Conservation (phyloP, 495 filamentous ascomycete species). For the Penicillium maclennaniae region DNA sequence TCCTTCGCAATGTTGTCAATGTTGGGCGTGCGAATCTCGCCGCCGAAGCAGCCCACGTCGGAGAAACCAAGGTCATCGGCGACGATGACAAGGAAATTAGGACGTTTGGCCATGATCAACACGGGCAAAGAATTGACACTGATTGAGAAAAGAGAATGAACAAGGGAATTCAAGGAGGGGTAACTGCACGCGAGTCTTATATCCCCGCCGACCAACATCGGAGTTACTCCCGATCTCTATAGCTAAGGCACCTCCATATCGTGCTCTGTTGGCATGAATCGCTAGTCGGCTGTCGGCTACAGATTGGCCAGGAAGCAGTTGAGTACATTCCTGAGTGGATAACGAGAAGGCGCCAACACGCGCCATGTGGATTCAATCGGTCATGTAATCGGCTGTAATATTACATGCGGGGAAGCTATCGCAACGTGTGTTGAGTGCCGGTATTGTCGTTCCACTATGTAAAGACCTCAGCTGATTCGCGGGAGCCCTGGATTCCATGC, state of each 20-base stretch:
- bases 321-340: background rate
- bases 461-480: background rate
- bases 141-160: background rate
- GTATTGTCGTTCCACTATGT: background rate
- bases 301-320: constrained; percentile 15
- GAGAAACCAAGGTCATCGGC: constrained; percentile 64
- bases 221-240: background rate
- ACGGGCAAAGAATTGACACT: background rate
- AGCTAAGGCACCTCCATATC: constrained; percentile 3
- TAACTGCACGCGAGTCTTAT: background rate
- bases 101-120: constrained; percentile 38
- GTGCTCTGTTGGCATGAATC: constrained; percentile 22
- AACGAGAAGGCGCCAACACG: background rate
- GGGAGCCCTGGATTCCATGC: background rate
- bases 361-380: background rate
- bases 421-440: background rate
- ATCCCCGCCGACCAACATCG: background rate
- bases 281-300: constrained; percentile 31
- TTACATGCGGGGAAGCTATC: constrained; percentile 19
- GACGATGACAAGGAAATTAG: constrained; percentile 61
- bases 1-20: constrained; percentile 54
- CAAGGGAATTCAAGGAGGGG: background rate
- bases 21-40: constrained; percentile 61
- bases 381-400: constrained; percentile 7
- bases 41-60: constrained; percentile 58